Conservation (phyloP, 805 yeast species). For the Lipomyces starkeyi region DNA sequence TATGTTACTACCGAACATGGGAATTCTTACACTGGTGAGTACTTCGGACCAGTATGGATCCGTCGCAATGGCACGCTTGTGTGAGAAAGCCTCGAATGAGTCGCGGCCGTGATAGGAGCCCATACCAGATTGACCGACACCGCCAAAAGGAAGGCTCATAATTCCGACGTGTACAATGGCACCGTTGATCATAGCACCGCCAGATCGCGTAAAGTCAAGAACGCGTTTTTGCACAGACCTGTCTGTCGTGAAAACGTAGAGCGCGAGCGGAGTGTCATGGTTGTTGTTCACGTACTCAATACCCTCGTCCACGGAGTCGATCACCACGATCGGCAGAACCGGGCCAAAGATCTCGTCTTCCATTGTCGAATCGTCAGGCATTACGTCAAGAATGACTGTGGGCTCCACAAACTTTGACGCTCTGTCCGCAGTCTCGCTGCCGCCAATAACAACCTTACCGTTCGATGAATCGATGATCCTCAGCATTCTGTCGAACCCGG, state of each 20-base stretch:
- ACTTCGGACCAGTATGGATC: slow-evolving; percentile 71
- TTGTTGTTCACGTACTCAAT: slow-evolving; percentile 47
- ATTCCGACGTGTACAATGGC: slow-evolving; percentile 72
- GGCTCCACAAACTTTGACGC: slow-evolving; percentile 66
- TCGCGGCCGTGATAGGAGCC: slow-evolving; percentile 82
- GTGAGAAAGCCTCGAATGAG: slow-evolving; percentile 76
- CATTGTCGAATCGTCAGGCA: slow-evolving; percentile 75
- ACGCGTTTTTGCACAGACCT: slow-evolving; percentile 57
- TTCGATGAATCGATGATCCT: slow-evolving; percentile 49
- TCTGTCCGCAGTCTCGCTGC: slow-evolving; percentile 40
- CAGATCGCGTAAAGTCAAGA: slow-evolving; percentile 65
- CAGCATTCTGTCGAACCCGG: slow-evolving; percentile 57
- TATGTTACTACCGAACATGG: slow-evolving; percentile 49
- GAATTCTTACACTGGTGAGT: slow-evolving; percentile 65
- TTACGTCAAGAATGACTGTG: slow-evolving; percentile 68
- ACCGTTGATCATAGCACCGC: slow-evolving; percentile 74
- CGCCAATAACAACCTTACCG: slow-evolving; percentile 44
- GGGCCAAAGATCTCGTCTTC: slow-evolving; percentile 84
- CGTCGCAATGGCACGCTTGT: slow-evolving; percentile 67
- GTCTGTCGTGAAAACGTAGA: slow-evolving; percentile 66
- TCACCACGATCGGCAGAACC: slow-evolving; percentile 72
- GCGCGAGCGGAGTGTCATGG: slow-evolving; percentile 82
- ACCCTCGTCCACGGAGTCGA: slow-evolving; percentile 53
- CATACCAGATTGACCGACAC: slow-evolving; percentile 81
- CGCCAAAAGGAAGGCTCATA: slow-evolving; percentile 83